These are phyloP conservation scores for Atkinsonella hypoxylon DNA, from an alignment of 2,329 filamentous ascomycete species.

Conservation along the genomic window DNA sequence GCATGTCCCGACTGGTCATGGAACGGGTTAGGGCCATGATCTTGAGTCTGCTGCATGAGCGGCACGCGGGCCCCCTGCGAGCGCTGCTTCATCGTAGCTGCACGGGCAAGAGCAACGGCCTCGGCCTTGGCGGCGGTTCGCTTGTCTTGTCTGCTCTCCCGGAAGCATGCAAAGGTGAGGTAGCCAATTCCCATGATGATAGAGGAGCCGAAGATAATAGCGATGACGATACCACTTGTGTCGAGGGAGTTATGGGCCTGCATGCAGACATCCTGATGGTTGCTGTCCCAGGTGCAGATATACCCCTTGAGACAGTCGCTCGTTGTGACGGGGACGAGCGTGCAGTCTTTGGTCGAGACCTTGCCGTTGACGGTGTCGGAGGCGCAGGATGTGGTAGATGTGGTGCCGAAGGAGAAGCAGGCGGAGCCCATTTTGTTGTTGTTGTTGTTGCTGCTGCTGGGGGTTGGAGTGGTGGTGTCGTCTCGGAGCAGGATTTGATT, in stretches of 20 bases:
- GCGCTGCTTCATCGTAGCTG: conserved; percentile 32
- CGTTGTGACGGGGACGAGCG: conserved; percentile 20
- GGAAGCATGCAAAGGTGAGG: conserved; percentile 40
- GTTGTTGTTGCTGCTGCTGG: neutral
- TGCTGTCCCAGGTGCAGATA: conserved; percentile 30
- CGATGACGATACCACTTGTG: conserved; percentile 33
- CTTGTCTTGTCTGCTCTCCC: conserved; percentile 33
- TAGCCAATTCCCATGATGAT: conserved; percentile 24
- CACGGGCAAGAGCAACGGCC: conserved; percentile 37
- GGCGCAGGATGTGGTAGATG: conserved; percentile 27
- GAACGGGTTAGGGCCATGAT: conserved; percentile 22
- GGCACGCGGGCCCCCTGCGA: conserved; percentile 22
- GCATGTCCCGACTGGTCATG: conserved; percentile 17
- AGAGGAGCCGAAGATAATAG: conserved; percentile 32
- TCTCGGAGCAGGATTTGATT: neutral
- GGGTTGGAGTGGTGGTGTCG: neutral
- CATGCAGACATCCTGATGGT: conserved; percentile 29
- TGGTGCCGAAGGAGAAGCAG: conserved; percentile 24
- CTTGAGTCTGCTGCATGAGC: conserved; percentile 22
- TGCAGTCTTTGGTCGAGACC: conserved; percentile 27
- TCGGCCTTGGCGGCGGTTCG: conserved; percentile 33
- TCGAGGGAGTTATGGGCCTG: conserved; percentile 26
- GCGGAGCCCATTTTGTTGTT: conserved; percentile 12
- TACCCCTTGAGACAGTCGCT: conserved; percentile 30
- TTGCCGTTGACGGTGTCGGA: conserved; percentile 24